These are phyloP conservation scores for Botrytis medusae DNA, from an alignment of 2,329 filamentous ascomycete species.

Conservation along the genomic window DNA sequence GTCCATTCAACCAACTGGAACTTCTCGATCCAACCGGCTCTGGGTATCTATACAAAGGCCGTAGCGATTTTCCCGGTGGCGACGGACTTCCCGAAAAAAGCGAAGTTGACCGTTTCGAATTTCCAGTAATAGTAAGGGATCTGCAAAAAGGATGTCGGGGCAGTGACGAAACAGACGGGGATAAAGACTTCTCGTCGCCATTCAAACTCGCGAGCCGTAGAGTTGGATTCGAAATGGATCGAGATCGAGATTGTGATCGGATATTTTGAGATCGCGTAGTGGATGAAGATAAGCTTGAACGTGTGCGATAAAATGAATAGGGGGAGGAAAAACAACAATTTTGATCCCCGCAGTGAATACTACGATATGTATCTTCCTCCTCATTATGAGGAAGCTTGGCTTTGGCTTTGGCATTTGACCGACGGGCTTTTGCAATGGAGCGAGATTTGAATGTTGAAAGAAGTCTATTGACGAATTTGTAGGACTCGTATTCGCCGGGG, in stretches of 20 bases:
- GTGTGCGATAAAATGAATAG: constrained; percentile 12
- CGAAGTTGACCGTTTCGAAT: neutral
- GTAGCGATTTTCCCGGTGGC: neutral
- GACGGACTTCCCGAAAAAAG: constrained; percentile 4
- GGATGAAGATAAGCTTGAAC: neutral
- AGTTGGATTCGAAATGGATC: constrained; percentile 11
- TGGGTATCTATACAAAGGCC: constrained; percentile 10
- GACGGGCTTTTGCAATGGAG: neutral
- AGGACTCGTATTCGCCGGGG: constrained; percentile 2
- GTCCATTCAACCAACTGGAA: neutral
- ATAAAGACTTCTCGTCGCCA: neutral
- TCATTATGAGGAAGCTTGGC: neutral
- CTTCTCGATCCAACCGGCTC: constrained; percentile 8
- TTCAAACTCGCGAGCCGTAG: neutral
- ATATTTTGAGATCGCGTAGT: neutral
- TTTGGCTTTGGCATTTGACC: neutral
- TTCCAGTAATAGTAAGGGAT: neutral
- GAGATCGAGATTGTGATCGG: neutral
- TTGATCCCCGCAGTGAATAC: constrained; percentile 18
- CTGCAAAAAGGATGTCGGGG: neutral
- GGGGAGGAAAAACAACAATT: constrained; percentile 11
- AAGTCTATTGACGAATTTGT: neutral
- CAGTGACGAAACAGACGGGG: neutral
- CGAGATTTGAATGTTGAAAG: constrained; percentile 8
- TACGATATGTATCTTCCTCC: constrained; percentile 14